Percentiles rank a stretch among this genome's conserved stretches.
These are phyloP conservation scores for Ustilago cynodontis DNA, from an alignment of 1,284 basidiomycete genomes.

Conservation along the genomic window DNA sequence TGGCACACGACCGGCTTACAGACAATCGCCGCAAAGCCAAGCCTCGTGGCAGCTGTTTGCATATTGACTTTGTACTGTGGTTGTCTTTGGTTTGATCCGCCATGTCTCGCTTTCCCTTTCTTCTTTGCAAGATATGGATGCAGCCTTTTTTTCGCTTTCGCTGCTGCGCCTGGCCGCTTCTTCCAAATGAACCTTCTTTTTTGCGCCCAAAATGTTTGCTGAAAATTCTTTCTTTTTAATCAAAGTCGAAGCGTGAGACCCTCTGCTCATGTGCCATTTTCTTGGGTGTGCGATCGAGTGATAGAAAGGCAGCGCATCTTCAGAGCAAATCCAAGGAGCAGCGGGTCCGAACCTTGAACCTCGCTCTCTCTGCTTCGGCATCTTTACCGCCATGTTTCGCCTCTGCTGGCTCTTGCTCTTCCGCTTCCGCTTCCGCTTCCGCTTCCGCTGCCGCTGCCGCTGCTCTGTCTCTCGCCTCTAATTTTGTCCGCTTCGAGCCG, in stretches of 20 bases:
- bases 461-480: not conserved
- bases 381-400: too few species aligned
- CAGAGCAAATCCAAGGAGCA: not conserved
- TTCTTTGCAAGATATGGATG: not conserved
- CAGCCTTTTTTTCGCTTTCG: not conserved
- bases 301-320: not conserved
- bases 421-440: not conserved
- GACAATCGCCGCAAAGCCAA: too few species aligned
- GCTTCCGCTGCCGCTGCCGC: not conserved
- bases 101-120: not conserved
- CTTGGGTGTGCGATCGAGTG: not conserved
- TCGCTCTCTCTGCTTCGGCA: not conserved
- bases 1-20: too few species aligned
- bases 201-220: conserved; percentile 29
- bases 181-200: conserved; percentile 22
- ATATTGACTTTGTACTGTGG: not conserved
- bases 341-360: not conserved
- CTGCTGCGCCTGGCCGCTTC: too few species aligned
- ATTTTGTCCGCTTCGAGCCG: not conserved
- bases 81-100: not conserved
- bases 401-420: too few species aligned
- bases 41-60: conserved; percentile 3
- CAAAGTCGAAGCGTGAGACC: not conserved
- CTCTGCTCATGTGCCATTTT: not conserved
- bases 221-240: conserved; percentile 6